Base-by-base conservation (phyloP, 345 rosid genomes). In the Bruguiera parviflora region DNA sequence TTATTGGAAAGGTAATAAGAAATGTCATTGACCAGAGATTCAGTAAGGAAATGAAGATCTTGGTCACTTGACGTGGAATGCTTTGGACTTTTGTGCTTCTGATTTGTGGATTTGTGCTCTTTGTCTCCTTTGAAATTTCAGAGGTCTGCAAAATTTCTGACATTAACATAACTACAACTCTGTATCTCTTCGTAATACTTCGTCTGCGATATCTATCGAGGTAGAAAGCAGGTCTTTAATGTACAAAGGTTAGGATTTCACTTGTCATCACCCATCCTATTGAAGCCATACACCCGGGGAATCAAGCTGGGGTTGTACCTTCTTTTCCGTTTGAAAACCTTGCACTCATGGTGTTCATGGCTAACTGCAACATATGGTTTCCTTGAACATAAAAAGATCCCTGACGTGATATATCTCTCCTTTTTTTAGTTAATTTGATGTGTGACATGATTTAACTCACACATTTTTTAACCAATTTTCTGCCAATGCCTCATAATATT, bases 1-100 rank as follows among this genome's bases (percentile, higher is more conserved):
- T 63, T 95, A 95, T 71, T 82, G 86, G 88, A 95, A 92, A 90
- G 98, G 99, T 95, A 84, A 56, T 18, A 64, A 53, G 31, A 39
- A n/a, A 27, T 2, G 25, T 49, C 1, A 43, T 46, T 64, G 29
- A 28, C 7, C 51, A 6, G 5, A 53, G 46, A 13, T 20, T 63
- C 27, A 13, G 29, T 24, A 24, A 56, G 29, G 59, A 24, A 24
- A 56, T 18, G 4, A 27, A 27, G 68, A 53, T 20, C 24, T 46
- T 32, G 46, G 32, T 4, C 27, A 53, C 53, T 47, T 62, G 25
- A 58, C 37, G 43, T 9, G 1, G 22, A 58, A 37, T 62, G 5
- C 22, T 47, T 27, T 64, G 67, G 56, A 65, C 19, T 3, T 8
- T 43, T 10, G 19, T 8, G 16, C 31, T 43, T 43, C 18, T 9